These are phyloP conservation scores for Populus tomentosa DNA, from an alignment of 441 rosid species.

Conservation along the genomic window DNA sequence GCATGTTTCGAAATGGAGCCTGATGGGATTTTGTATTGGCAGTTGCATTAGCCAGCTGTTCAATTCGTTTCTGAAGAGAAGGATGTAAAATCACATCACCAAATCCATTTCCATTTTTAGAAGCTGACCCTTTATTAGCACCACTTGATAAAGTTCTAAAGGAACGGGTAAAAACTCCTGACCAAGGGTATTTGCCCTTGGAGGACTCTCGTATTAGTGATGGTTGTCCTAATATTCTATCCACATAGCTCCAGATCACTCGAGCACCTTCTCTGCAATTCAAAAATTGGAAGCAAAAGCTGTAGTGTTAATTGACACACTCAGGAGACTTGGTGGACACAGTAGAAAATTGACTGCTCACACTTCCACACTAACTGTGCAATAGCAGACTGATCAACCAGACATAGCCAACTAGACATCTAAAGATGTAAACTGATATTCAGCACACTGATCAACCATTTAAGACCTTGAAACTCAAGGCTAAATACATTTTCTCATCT, in stretches of 20 bases:
- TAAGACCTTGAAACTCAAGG: not conserved
- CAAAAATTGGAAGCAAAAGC: constrained; percentile 7
- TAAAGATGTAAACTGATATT: not conserved
- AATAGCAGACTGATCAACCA: not conserved
- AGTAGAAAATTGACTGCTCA: not conserved
- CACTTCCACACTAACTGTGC: not conserved
- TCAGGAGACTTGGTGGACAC: not conserved
- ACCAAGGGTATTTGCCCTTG: constrained; percentile 96
- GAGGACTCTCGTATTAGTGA: constrained; percentile 95
- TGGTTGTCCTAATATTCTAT: constrained; percentile 96
- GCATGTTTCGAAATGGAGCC: constrained; percentile 94
- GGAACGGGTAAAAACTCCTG: constrained; percentile 58
- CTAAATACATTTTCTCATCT: not conserved
- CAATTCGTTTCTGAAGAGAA: constrained; percentile 72
- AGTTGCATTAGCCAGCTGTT: constrained; percentile 80
- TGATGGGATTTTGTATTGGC: constrained; percentile 92
- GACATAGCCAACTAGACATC: not conserved
- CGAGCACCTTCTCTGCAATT: constrained; percentile 87
- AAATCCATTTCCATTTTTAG: constrained; percentile 61
- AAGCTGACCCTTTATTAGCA: constrained; percentile 34
- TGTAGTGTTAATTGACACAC: not conserved
- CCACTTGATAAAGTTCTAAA: constrained; percentile 40
- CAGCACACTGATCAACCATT: not conserved
- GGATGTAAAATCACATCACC: constrained; percentile 93
- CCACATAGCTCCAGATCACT: constrained; percentile 97